Evolutionary conservation across 2,329 filamentous ascomycete genomes (phyloP), one percentile per base, ranked within the genome.

Genomic region (Nannizziopsis arthrosporioides): DNA sequence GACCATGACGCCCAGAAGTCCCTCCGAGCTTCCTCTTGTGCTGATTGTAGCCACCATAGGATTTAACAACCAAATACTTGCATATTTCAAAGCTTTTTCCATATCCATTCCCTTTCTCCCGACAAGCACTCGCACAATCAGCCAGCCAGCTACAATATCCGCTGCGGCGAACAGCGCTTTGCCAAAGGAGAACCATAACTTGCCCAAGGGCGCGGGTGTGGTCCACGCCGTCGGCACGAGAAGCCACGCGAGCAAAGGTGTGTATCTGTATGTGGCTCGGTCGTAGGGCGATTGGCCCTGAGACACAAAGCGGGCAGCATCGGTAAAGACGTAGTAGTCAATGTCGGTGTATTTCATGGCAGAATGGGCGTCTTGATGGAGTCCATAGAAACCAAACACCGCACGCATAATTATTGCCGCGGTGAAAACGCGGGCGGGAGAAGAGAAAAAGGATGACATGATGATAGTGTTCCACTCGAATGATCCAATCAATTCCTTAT

Each of bases 21-120:
- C 92, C 67, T 98, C 92, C 0, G 88, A 92, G 68, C 89, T 95
- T 11, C 92, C 92, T 42, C 92, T 74, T 10, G 92, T 96, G 66
- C 87, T 94, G 59, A 98, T 98, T 34, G 88, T 87, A 0, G 92
- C 92, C 8, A 96, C 92, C 89, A 98, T 96, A 0, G 92, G 92
- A 60, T 98, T 98, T 61, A 95, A 75, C 52, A 96, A 70, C 92
- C 92, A 98, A 35, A 95, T 83, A 55, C 82, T 80, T 0, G 89
- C 84, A 59, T 85, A 95, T 52, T 77, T 80, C 52, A 89, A 71
- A 1, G 87, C 86, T 1, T 72, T 65, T 15, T 70, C 67, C 6
- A 63, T 59, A 1, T 66, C 57, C 70, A 82, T 75, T 34, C 68
- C 65, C 55, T 67, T 65, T 55, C 68, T 65, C 7, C 56, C 63